Conservation (phyloP, 164 flowering plant species). For the Vitis amurensis region DNA sequence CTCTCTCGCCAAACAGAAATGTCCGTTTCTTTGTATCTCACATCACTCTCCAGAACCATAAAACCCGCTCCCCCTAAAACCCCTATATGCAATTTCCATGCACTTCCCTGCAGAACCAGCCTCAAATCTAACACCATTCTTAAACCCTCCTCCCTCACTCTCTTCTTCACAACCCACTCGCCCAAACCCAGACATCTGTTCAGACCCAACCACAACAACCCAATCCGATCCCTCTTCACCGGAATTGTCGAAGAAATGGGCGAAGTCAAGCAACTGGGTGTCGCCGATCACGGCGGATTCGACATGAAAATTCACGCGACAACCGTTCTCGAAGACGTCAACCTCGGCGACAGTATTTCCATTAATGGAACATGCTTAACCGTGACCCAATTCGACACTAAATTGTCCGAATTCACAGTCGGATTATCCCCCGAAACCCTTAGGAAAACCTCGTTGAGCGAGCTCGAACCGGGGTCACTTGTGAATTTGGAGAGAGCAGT, state of each 20-base stretch:
- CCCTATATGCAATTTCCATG: conserved; percentile 8
- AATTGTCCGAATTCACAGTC: conserved; percentile 55
- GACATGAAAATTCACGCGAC: conserved; percentile 62
- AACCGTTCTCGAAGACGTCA: conserved; percentile 63
- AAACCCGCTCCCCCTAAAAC: conserved; percentile 2
- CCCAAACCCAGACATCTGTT: conserved; percentile 1
- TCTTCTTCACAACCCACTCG: conserved; percentile 15
- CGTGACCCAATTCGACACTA: conserved; percentile 58
- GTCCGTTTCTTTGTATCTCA: conserved; percentile 14
- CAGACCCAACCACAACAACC: conserved; percentile 11
- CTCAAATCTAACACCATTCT: conserved; percentile 18
- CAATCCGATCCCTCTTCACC: conserved; percentile 62
- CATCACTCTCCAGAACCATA: conserved; percentile 20
- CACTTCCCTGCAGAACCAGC: conserved; percentile 9
- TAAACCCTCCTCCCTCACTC: conserved; percentile 18
- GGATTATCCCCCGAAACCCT: conserved; percentile 87
- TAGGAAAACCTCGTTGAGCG: conserved; percentile 65
- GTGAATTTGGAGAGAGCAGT: conserved; percentile 81
- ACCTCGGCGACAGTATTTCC: conserved; percentile 92
- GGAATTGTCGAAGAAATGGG: conserved; percentile 96
- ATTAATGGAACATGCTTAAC: conserved; percentile 92
- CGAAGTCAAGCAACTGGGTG: conserved; percentile 57
- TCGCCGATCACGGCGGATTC: conserved; percentile 50
- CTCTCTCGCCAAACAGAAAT: conserved; percentile 9
- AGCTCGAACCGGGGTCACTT: conserved; percentile 53